Evolutionary conservation across 768 basidiomycete species (phyloP).

Genomic region (Boletus rubropictus): DNA sequence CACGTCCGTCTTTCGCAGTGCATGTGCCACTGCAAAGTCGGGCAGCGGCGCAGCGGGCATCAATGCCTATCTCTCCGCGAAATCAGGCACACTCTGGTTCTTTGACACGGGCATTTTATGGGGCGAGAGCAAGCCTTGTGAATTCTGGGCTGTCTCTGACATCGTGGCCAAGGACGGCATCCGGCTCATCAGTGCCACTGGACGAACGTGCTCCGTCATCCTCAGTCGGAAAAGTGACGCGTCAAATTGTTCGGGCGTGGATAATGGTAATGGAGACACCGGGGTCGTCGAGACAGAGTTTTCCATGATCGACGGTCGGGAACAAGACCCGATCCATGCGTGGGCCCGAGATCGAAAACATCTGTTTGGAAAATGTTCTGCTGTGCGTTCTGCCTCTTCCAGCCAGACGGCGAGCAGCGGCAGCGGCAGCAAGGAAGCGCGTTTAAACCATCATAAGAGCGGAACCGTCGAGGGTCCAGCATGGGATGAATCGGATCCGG

Average conservation of each 20-base stretch:
- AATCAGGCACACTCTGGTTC: slow-evolving; percentile 70
- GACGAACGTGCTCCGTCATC: slow-evolving; percentile 61
- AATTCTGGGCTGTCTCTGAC: slow-evolving; percentile 65
- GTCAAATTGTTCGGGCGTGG: neutral
- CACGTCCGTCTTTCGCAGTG: slow-evolving; percentile 50
- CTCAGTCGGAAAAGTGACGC: slow-evolving; percentile 34
- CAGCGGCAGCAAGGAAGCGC: slow-evolving; percentile 1
- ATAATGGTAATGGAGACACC: slow-evolving; percentile 23
- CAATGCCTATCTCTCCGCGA: slow-evolving; percentile 68
- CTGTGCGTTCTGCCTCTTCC: neutral
- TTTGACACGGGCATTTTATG: slow-evolving; percentile 60
- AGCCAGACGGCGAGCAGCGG: neutral
- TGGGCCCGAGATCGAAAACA: slow-evolving; percentile 60
- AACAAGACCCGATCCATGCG: slow-evolving; percentile 56
- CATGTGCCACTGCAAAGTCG: slow-evolving; percentile 33
- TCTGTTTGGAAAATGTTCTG: slow-evolving; percentile 43
- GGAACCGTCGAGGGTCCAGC: slow-evolving; percentile 22
- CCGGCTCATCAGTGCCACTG: slow-evolving; percentile 55
- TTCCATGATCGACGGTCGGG: slow-evolving; percentile 64
- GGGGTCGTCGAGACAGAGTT: slow-evolving; percentile 60
- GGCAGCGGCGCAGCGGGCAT: slow-evolving; percentile 51
- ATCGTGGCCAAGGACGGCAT: slow-evolving; percentile 50
- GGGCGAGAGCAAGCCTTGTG: slow-evolving; percentile 72
- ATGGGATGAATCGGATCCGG: slow-evolving; percentile 33
- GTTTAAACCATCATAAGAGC: slow-evolving; percentile 1